Evolutionary conservation across 1,284 basidiomycete species (phyloP).

Genomic region (Singerocomus inundabilis): DNA sequence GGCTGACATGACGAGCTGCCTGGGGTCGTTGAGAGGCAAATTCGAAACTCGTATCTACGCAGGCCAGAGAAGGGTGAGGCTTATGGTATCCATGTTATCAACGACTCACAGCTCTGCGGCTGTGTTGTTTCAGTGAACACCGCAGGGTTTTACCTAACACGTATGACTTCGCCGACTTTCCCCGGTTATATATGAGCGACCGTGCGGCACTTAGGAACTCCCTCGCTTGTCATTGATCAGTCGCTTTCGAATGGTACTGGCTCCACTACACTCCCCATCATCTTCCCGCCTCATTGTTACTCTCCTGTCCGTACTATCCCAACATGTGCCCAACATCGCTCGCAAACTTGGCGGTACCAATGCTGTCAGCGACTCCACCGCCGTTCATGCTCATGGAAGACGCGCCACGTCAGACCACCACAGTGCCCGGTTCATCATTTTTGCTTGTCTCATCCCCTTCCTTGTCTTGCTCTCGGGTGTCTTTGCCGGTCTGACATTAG

Average conservation of each 20-base stretch:
- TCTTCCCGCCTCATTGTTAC: slow-evolving; percentile 25
- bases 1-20: no score
- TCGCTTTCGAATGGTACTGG: slow-evolving; percentile 33
- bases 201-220: background rate
- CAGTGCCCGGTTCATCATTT: slow-evolving; percentile 29
- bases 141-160: no score
- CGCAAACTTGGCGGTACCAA: slow-evolving; percentile 17
- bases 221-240: background rate
- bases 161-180: no score
- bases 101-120: no score
- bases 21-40: no score
- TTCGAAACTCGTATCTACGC: no score
- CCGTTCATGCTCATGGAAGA: slow-evolving; percentile 24
- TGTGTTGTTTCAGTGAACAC: no score
- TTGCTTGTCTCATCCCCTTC: slow-evolving; percentile 45
- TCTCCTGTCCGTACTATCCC: slow-evolving; percentile 24
- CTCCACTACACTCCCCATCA: slow-evolving; percentile 27
- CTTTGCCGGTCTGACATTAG: slow-evolving; percentile 77
- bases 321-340: slow-evolving; percentile 31
- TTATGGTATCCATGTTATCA: no score
- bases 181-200: no score
- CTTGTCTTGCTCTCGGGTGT: slow-evolving; percentile 54
- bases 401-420: slow-evolving; percentile 17
- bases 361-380: slow-evolving; percentile 7
- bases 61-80: no score